phyloP scores from a whole-genome alignment of 306 rosid genomes.

The Dryas drummondii region DNA sequence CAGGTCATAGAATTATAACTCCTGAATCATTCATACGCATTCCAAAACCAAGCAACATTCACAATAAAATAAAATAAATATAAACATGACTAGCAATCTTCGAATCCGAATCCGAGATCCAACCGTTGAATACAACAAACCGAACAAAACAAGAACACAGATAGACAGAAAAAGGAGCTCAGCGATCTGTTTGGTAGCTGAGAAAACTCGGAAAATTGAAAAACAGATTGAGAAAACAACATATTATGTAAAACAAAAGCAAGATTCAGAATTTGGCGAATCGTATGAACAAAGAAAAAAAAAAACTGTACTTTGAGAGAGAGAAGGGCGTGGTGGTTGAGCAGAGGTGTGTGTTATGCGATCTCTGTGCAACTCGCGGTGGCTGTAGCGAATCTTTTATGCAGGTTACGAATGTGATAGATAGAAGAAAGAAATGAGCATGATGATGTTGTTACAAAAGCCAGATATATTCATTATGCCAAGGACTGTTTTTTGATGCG shows the following conservation, averaged over 20 bases:
- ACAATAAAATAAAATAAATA: not conserved
- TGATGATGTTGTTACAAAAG: not conserved
- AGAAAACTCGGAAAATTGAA: not conserved
- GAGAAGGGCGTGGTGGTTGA: not conserved
- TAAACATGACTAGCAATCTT: not conserved
- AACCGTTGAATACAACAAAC: conserved; percentile 3
- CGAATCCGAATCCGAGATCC: conserved; percentile 25
- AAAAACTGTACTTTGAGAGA: conserved; percentile 2
- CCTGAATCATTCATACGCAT: not conserved
- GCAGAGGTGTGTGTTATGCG: not conserved
- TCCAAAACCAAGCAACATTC: not conserved
- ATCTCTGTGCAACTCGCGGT: conserved; percentile 19
- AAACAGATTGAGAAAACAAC: not conserved
- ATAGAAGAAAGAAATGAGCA: not conserved
- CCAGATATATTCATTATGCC: conserved; percentile 1
- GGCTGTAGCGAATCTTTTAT: not conserved
- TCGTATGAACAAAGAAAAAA: not conserved
- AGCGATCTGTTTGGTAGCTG: not conserved
- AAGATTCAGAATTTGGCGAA: conserved; percentile 1
- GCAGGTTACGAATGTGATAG: conserved; percentile 1
- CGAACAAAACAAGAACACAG: not conserved
- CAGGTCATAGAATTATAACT: not conserved
- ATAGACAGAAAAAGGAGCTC: not conserved
- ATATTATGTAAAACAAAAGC: not conserved
- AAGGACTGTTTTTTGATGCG: not conserved